Base-by-base conservation (phyloP, 2,329 filamentous ascomycete genomes). In the Grosmannia serpens region DNA sequence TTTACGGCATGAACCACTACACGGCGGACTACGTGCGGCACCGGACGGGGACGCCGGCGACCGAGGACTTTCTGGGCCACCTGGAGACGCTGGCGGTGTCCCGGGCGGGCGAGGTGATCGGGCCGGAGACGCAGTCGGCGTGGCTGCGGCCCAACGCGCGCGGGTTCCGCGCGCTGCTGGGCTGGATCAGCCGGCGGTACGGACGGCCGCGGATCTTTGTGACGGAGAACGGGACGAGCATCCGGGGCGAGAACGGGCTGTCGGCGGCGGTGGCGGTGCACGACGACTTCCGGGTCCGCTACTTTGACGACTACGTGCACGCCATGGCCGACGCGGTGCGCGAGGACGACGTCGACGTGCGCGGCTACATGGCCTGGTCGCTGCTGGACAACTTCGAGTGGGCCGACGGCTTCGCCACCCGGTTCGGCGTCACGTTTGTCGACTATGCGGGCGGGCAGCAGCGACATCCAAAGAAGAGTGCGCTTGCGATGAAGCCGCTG, bases 1-100 rank as follows among this genome's bases (percentile, higher is more conserved):
- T 95, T 73, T 95, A 95, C 72, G 90, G 89, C 70, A 92, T 92
- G 88, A 95, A 95, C 77, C 87, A 91, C 77, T 95, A 95, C 77
- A 91, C 88, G 55, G 87, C 89, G 68, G 89, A 94, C 77, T 95
- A 88, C 74, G 85, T 95, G 74, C 85, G 84, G 70, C 85, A 91
- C 73, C 82, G 83, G 67, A 78, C 80, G 9, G 80, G 78, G 8
- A 74, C 78, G 53, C 74, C 88, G 0, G 77, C 81, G 1, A 74
- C 75, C 4, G n/a, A 87, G 55, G 89, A 95, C 73, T 84, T 83
- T 71, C 74, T 83, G 15, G 90, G 90, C 57, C 87, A 95, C 70
- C 74, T 95, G 41, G 87, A 94, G 66, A 79, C 84, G 2, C 77
- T 86, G 47, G 82, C 87, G 64, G 78, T 83, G 68, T 86, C 85